Percentiles rank a stretch among this genome's conserved stretches.
Evolutionary conservation across 768 basidiomycete genomes (phyloP).

Genomic region (Lactarius tabidus): DNA sequence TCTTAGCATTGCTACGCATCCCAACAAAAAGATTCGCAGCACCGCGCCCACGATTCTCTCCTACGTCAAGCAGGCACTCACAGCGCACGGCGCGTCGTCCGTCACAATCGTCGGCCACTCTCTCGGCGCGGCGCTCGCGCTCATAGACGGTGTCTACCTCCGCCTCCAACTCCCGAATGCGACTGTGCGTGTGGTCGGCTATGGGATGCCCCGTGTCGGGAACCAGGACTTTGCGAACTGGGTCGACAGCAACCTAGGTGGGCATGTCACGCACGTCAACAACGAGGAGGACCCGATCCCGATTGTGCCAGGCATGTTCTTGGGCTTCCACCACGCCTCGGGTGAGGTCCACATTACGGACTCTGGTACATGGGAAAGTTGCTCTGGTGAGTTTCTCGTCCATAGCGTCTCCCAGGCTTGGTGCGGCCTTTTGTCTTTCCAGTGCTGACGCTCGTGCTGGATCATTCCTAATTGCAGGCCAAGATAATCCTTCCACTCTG

Average conservation of each 20-base stretch:
- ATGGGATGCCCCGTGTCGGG: constrained; percentile 16
- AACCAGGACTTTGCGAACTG: constrained; percentile 5
- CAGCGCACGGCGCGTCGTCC: neutral
- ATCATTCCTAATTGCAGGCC: constrained; percentile 35
- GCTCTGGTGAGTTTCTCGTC: neutral
- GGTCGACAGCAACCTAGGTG: constrained; percentile 36
- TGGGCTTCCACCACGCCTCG: constrained; percentile 45
- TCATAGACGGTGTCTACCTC: constrained; percentile 9
- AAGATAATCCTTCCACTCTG: constrained; percentile 52
- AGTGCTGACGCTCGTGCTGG: too few species aligned
- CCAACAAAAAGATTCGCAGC: neutral
- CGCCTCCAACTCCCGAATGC: neutral
- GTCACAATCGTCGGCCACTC: constrained; percentile 11
- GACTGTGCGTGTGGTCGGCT: neutral
- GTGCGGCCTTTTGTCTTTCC: neutral
- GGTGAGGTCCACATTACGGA: constrained; percentile 41
- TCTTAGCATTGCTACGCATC: neutral
- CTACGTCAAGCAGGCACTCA: neutral
- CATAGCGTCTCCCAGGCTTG: neutral
- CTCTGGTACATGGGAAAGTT: constrained; percentile 42
- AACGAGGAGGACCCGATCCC: neutral
- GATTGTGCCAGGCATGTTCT: constrained; percentile 34
- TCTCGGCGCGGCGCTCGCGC: constrained; percentile 12
- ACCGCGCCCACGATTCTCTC: constrained; percentile 1
- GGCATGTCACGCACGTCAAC: constrained; percentile 36